A percentile compares a stretch with the other conserved stretches of the same genome.
These are phyloP conservation scores for Clonostachys byssicola DNA, from an alignment of 2,329 filamentous ascomycete species.

Conservation along the genomic window DNA sequence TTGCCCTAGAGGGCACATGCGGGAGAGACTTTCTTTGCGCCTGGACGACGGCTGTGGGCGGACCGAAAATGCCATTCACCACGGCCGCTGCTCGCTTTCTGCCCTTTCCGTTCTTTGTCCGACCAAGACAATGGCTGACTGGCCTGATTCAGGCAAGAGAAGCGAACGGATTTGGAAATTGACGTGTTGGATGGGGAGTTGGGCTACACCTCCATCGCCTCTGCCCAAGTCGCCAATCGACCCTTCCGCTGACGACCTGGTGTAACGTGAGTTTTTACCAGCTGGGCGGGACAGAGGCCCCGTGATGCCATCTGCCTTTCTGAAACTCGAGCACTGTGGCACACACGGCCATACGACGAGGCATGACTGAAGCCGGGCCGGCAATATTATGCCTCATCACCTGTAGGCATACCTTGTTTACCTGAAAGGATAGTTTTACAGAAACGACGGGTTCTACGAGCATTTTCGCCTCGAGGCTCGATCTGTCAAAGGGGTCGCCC, in stretches of 20 bases:
- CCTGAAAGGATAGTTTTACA: too few relatives aligned
- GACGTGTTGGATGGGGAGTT: neutral
- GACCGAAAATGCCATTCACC: too few relatives aligned
- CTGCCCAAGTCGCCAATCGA: constrained; percentile 2
- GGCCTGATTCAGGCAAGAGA: constrained; percentile 19
- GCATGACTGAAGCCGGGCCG: neutral
- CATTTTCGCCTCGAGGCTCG: too few relatives aligned
- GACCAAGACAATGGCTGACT: neutral
- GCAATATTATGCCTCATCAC: neutral
- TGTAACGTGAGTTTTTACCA: neutral
- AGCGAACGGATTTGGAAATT: constrained; percentile 13
- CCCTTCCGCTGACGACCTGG: neutral
- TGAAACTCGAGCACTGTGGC: constrained; percentile 1
- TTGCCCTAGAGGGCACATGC: too few relatives aligned
- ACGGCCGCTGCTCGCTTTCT: too few relatives aligned
- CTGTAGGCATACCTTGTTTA: neutral
- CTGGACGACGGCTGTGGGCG: too few relatives aligned
- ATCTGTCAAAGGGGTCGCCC: too few relatives aligned
- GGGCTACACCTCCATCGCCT: neutral
- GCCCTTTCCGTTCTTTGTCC: neutral
- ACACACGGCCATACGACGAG: neutral
- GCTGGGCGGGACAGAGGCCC: neutral
- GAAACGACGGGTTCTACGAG: too few relatives aligned
- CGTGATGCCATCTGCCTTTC: too few relatives aligned
- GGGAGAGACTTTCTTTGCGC: too few relatives aligned